These are phyloP conservation scores for Polygonum maritimum DNA, from an alignment of 148 eudicot species.

Conservation along the genomic window DNA sequence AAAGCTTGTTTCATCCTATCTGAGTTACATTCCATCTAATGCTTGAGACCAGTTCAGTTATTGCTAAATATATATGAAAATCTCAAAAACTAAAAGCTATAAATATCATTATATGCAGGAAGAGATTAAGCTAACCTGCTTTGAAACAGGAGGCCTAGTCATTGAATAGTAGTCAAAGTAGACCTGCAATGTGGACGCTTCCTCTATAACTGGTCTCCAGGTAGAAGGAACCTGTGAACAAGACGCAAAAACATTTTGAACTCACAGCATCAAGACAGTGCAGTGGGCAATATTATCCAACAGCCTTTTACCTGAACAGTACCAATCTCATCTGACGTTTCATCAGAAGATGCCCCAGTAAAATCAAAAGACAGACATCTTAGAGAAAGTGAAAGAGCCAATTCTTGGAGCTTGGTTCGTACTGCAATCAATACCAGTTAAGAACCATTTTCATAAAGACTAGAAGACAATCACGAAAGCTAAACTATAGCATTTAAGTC, in stretches of 20 bases:
- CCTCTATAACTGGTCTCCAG: slow-evolving; percentile 75
- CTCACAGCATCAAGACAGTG: not conserved
- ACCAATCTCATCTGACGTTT: slow-evolving; percentile 83
- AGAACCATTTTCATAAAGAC: not conserved
- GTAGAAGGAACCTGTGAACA: slow-evolving; percentile 56
- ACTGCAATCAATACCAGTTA: slow-evolving; percentile 30
- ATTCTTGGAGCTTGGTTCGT: slow-evolving; percentile 65
- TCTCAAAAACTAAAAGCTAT: not conserved
- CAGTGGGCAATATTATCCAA: not conserved
- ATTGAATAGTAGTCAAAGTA: slow-evolving; percentile 82
- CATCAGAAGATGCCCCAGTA: slow-evolving; percentile 70
- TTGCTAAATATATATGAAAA: not conserved
- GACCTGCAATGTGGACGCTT: slow-evolving; percentile 66
- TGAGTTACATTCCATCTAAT: not conserved
- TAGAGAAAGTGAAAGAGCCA: slow-evolving; percentile 76
- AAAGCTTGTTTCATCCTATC: not conserved
- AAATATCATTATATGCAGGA: not conserved
- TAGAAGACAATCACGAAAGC: not conserved
- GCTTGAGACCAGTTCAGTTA: not conserved
- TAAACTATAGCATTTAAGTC: not conserved
- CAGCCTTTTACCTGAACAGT: slow-evolving; percentile 56
- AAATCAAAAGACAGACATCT: slow-evolving; percentile 87
- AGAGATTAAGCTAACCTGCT: slow-evolving; percentile 49
- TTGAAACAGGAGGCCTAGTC: slow-evolving; percentile 68
- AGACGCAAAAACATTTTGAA: slow-evolving; percentile 5